Evolutionary conservation across 495 filamentous ascomycete species (phyloP).

Genomic region (Aspergillus sclerotioniger): DNA sequence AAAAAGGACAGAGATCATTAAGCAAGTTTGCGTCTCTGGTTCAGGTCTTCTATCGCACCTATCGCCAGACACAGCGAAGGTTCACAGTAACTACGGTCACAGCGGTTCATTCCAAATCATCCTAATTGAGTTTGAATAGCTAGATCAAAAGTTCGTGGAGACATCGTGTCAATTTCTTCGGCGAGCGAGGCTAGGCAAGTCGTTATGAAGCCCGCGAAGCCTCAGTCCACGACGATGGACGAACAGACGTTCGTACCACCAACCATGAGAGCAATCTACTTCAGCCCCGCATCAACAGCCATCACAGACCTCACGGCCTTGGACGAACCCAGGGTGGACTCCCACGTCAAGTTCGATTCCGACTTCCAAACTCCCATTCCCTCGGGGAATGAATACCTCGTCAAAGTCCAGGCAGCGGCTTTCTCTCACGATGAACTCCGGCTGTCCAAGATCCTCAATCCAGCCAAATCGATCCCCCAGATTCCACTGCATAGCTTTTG

Average conservation of each 20-base stretch:
- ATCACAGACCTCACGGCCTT: slow-evolving; percentile 15
- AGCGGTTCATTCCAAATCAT: not conserved
- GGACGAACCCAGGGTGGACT: slow-evolving; percentile 19
- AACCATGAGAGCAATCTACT: slow-evolving; percentile 44
- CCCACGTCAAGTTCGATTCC: slow-evolving; percentile 32
- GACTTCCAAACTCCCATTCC: slow-evolving; percentile 41
- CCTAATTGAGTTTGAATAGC: not conserved
- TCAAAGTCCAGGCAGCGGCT: slow-evolving; percentile 56
- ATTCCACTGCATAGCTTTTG: slow-evolving; percentile 60
- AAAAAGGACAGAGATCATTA: too few species aligned
- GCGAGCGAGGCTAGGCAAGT: not conserved
- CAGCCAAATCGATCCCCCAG: slow-evolving; percentile 39
- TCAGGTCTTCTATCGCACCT: not conserved
- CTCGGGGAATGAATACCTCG: slow-evolving; percentile 50
- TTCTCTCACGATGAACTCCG: slow-evolving; percentile 55
- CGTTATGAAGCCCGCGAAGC: slow-evolving; percentile 26
- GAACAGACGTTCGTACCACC: slow-evolving; percentile 32
- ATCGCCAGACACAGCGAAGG: not conserved
- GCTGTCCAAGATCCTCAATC: slow-evolving; percentile 45
- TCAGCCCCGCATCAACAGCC: slow-evolving; percentile 24
- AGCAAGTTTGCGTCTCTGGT: too few species aligned
- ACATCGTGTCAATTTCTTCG: too few species aligned
- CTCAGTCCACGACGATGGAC: slow-evolving; percentile 31
- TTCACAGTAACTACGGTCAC: not conserved
- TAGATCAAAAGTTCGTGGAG: not conserved